Conservation (phyloP, 202 grass and related monocot species). For the Brachypodium distachyon region DNA sequence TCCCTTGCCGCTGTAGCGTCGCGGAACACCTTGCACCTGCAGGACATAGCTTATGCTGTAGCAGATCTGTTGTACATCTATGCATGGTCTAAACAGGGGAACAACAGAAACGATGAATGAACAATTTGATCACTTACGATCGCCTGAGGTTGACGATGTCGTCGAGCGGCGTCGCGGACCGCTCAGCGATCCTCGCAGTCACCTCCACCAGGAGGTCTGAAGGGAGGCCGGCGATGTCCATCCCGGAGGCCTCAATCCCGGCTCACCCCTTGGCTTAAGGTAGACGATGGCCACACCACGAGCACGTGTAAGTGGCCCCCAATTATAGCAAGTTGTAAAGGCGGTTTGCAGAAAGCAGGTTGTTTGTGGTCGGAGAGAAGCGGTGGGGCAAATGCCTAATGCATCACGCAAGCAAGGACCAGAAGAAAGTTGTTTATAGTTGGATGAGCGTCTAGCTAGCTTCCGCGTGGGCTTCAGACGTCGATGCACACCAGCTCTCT, state of each 20-base stretch:
- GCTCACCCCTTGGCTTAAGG: slow-evolving; percentile 34
- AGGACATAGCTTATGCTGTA: background rate
- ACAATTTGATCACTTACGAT: slow-evolving; percentile 26
- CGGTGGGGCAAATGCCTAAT: background rate
- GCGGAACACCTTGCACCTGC: slow-evolving; percentile 32
- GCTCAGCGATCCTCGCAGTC: slow-evolving; percentile 4
- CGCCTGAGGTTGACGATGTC: slow-evolving; percentile 23
- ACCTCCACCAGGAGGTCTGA: slow-evolving; percentile 36
- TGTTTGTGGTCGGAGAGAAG: slow-evolving; percentile 27
- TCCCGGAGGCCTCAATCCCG: too few relatives aligned
- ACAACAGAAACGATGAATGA: background rate
- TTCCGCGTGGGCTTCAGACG: background rate
- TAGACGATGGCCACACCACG: background rate
- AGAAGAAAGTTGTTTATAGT: background rate
- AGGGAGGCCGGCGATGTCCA: slow-evolving; percentile 24
- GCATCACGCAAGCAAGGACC: background rate
- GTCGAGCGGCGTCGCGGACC: slow-evolving; percentile 3
- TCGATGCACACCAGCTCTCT: background rate
- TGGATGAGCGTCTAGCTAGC: background rate
- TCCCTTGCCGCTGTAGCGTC: slow-evolving; percentile 17
- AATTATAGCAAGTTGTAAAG: slow-evolving; percentile 24
- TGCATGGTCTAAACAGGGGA: background rate
- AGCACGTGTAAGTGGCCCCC: slow-evolving; percentile 14
- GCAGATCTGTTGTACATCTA: background rate
- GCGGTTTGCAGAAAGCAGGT: slow-evolving; percentile 13